Conservation (phyloP, 1,284 basidiomycete genomes). For the Meripilus lineatus region DNA sequence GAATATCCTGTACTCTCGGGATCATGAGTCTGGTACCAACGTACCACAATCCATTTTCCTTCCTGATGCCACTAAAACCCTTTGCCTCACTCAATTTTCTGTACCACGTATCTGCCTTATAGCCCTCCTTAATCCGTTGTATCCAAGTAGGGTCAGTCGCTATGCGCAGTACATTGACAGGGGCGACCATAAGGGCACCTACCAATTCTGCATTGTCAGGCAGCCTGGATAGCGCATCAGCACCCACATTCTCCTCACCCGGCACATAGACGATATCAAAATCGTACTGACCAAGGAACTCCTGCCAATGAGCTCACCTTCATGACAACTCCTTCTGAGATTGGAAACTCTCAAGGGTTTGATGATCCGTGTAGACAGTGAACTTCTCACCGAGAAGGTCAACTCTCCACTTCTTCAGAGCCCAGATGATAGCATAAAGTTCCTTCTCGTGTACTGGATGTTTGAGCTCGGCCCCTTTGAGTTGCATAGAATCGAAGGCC, state of each 20-base stretch:
- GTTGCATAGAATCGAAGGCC: conserved; percentile 16
- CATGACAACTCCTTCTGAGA: conserved; percentile 30
- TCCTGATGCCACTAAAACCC: too few species aligned
- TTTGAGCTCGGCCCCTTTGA: conserved; percentile 18
- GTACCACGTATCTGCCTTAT: too few species aligned
- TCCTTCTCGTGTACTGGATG: conserved; percentile 28
- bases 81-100: too few species aligned
- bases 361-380: conserved; percentile 35
- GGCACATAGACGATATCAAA: conserved; percentile 29
- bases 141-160: too few species aligned
- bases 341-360: conserved; percentile 32
- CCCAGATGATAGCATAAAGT: conserved; percentile 14
- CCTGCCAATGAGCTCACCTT: conserved; percentile 32
- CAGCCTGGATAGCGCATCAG: conserved; percentile 32
- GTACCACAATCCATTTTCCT: conserved; percentile 24
- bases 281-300: conserved; percentile 32
- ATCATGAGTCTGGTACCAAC: conserved; percentile 19
- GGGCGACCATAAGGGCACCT: background rate
- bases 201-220: background rate
- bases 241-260: conserved; percentile 31
- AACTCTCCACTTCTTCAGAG: conserved; percentile 26
- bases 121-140: too few species aligned
- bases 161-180: too few species aligned
- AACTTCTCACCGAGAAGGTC: conserved; percentile 30
- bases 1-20: conserved; percentile 16